Evolutionary conservation across 345 rosid genomes (phyloP), one percentile per base, ranked within the genome.

Genomic region (Salix caprea): DNA sequence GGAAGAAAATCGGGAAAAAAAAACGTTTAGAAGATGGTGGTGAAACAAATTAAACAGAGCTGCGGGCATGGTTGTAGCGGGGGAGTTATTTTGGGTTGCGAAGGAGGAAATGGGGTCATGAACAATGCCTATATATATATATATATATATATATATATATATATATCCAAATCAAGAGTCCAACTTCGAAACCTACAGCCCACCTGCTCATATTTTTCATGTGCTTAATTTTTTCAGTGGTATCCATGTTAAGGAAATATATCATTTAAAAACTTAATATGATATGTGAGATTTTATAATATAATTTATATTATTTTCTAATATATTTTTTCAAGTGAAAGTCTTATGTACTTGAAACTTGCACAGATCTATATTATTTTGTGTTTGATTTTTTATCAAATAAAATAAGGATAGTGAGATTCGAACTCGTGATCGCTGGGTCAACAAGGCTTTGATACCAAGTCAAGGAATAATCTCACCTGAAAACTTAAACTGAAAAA

Each of bases 391-490:
- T 32, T 32, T 32, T 32, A 4, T 32, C 0, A 32, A 4, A 32
- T 4, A 32, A 32, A 32, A 32, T 32, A 32, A 32, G 0, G 0
- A 32, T 32, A 4, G 0, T 32, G 0, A 4, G 0, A 32, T 32
- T 32, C 34, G 0, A 32, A 32, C 34, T 32, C 5, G 34, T 32
- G 34, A 32, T 32, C 4, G 0, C 34, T 32, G 4, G 34, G 0
- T 3, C 34, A 32, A 32, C 34, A 3, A 32, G 34, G 4, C 4
- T 32, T 0, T 32, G 0, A 32, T 32, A 3, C 34, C 34, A 32
- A 32, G 0, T 32, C 4, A 32, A 32, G 0, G 0, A 3, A 32
- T 4, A 0, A 32, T 32, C 0, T 32, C 0, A 32, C 34, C 0
- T 32, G 4, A 32, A 32, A 32, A 32, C 4, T 32, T 3, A 32